Evolutionary conservation across 169 alveolate genomes (phyloP), one percentile per base, ranked within the genome.

Genomic region (Plasmodium berghei): DNA sequence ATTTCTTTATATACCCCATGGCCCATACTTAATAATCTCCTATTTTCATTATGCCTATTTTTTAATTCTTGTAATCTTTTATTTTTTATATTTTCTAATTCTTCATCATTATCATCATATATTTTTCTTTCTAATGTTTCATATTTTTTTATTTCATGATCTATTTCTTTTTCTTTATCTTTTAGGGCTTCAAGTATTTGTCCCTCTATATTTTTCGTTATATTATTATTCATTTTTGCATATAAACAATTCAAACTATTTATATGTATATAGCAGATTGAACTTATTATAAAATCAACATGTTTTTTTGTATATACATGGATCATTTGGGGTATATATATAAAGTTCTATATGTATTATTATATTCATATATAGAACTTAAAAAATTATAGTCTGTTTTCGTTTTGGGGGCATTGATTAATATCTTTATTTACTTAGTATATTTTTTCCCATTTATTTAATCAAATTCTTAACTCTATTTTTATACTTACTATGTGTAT

Each of bases 81-180:
- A 48, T 87, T 94, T 46, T 94, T 80, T 48, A 92, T 73, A 56
- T 70, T 46, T 61, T 94, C 95, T 20, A 92, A 85, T 8, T 94
- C 87, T 40, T 94, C 96, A 59, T 94, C 95, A 45, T 87, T 75
- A 26, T 72, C 75, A 54, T 92, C 93, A 83, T 88, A 77, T 74
- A 93, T 48, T 56, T 87, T 91, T 48, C 59, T 89, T 77, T 94
- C 95, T 48, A 94, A 59, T 22, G 69, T 87, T 66, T 88, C 73
- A 56, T 89, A 86, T 72, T 73, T 89, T 80, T 70, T 69, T 40
- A 94, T 86, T 86, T 80, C 91, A 34, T 67, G 89, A 22, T 94
- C 95, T 40, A 94, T 72, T 73, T 94, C 96, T 9, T 90, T 74
- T 66, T 94, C 96, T 74, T 90, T 92, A 87, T 92, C 94, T 80